Base-by-base conservation (phyloP, 2,329 filamentous ascomycete genomes). In the Fusarium agapanthi region DNA sequence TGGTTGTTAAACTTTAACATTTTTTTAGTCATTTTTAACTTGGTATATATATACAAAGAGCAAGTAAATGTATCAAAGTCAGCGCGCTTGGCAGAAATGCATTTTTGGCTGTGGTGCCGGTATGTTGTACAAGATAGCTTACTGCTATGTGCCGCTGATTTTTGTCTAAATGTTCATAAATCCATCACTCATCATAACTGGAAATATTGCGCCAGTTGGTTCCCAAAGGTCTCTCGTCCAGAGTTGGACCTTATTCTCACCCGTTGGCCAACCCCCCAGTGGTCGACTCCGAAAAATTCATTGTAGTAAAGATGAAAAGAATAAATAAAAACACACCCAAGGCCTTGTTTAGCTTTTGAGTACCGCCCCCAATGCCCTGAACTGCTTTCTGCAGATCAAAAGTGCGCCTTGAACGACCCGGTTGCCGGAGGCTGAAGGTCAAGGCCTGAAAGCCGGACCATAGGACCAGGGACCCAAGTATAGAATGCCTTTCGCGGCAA, bases 81-180 rank as follows among this genome's bases (percentile, higher is more conserved):
- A 71, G 54, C 61, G 44, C 53, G 37, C 50, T 51, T 74, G 48
- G 61, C 51, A 68, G 37, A 65, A 63, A 62, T 61, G 26, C 50
- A 65, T 69, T 54, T 40, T 58, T 61, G 35, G 53, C 60, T 34
- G 40, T 69, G 56, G 30, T 64, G 62, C 63, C 59, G 44, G n/a
- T 38, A 43, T 73, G 40, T 63, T 67, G 54, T 74, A 74, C 71
- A 74, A 58, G 34, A 69, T 69, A 74, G 67, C 64, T 69, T 32
- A 40, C 40, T 69, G 65, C 66, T 69, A 62, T 64, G 26, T 65
- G 48, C 62, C 57, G 68, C 71, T 69, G 43, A 38, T 62, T 72
- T 69, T 72, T 74, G 63, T 74, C 71, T 74, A 74, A 54, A 71
- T 53, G 64, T 71, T 74, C 71, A 61, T 74, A 67, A 73, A 74